These are phyloP conservation scores for Boletales sp. DNA, from an alignment of 768 basidiomycete genomes.

Conservation along the genomic window DNA sequence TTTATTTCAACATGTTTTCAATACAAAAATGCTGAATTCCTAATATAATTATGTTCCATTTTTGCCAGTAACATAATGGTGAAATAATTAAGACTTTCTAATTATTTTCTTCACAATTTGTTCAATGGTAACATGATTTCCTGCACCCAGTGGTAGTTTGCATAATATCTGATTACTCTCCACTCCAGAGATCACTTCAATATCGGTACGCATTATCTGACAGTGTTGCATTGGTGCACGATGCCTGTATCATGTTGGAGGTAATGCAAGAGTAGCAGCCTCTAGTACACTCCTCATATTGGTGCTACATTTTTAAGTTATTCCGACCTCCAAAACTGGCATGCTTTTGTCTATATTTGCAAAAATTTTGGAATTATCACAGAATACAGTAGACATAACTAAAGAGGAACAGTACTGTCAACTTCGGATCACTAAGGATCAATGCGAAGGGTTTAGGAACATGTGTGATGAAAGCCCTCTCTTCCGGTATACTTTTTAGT, in stretches of 20 bases:
- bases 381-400: not conserved
- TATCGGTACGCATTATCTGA: not conserved
- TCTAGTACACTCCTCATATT: no score
- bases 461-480: constrained; percentile 1
- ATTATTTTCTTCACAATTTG: no score
- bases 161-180: not conserved
- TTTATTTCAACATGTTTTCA: no score
- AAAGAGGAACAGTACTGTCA: not conserved
- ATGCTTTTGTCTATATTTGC: not conserved
- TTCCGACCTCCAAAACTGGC: not conserved
- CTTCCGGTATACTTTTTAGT: constrained; percentile 1
- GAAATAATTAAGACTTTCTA: no score
- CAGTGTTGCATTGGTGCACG: not conserved
- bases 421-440: not conserved
- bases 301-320: no score
- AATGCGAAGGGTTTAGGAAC: not conserved
- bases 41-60: no score
- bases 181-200: not conserved
- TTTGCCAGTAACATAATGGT: no score
- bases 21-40: no score
- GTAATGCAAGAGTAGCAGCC: no score
- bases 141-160: no score
- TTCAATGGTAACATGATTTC: no score
- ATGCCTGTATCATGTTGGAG: not conserved
- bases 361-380: not conserved